phyloP scores from a whole-genome alignment of 2,329 filamentous ascomycete genomes.

The Aspergillus aculeatus region DNA sequence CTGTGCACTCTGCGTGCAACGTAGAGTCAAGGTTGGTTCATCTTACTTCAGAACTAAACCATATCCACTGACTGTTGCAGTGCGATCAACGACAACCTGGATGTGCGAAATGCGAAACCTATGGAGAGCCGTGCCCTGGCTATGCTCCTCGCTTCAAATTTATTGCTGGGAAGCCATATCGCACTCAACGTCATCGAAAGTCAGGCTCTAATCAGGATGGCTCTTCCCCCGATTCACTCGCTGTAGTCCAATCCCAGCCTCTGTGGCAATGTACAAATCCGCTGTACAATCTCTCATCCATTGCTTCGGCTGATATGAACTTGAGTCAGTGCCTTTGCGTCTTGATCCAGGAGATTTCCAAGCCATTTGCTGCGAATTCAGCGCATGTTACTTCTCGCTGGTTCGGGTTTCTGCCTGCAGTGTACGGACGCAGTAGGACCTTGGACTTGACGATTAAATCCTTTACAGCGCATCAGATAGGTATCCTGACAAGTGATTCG shows the following conservation, averaged over 20 bases:
- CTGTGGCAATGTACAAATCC: constrained; percentile 1
- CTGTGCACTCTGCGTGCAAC: constrained; percentile 28
- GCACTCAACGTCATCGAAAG: constrained; percentile 17
- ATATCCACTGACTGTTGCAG: constrained; percentile 19
- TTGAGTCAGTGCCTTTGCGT: constrained; percentile 23
- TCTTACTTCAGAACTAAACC: neutral
- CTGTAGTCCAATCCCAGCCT: neutral
- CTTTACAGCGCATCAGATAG: constrained; percentile 29
- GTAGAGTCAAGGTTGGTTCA: constrained; percentile 27
- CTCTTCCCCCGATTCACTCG: neutral
- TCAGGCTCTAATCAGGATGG: neutral
- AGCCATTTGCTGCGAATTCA: constrained; percentile 17
- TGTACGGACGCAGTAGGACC: constrained; percentile 26
- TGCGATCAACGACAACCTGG: constrained; percentile 35
- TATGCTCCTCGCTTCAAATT: constrained; percentile 37
- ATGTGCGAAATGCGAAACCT: constrained; percentile 34
- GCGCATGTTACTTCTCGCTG: constrained; percentile 22
- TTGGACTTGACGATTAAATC: constrained; percentile 28
- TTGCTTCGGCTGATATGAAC: constrained; percentile 18
- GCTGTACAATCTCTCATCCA: neutral
- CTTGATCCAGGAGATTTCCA: constrained; percentile 25
- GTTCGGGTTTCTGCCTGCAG: constrained; percentile 24
- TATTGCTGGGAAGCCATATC: constrained; percentile 31
- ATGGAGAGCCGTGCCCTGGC: constrained; percentile 34
- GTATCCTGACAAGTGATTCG: constrained; percentile 16